These are phyloP conservation scores for Lasiodiplodia gonubiensis DNA, from an alignment of 2,329 filamentous ascomycete species.

Conservation along the genomic window DNA sequence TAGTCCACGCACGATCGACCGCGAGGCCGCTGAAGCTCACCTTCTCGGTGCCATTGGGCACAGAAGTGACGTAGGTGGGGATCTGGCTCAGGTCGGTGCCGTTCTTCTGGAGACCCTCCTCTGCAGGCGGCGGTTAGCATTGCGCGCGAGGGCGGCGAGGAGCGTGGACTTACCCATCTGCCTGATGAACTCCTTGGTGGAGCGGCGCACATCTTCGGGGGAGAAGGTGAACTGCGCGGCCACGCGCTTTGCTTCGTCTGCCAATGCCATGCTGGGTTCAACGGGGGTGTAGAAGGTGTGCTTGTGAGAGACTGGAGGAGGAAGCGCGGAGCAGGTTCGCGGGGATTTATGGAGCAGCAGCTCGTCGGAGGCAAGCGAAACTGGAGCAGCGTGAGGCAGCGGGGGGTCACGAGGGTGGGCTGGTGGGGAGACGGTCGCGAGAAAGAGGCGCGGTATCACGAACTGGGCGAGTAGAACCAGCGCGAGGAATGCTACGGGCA, in stretches of 20 bases:
- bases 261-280: constrained; percentile 56
- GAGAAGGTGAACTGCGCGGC: constrained; percentile 85
- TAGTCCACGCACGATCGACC: constrained; percentile 2
- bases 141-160: constrained; percentile 5
- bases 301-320: constrained; percentile 10
- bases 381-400: not conserved
- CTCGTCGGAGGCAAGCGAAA: not conserved
- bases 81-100: constrained; percentile 90
- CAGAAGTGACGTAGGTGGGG: constrained; percentile 92
- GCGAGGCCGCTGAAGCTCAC: constrained; percentile 52
- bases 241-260: constrained; percentile 77
- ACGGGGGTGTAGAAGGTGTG: constrained; percentile 35
- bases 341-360: constrained; percentile 28
- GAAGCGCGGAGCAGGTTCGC: constrained; percentile 21
- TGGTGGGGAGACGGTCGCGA: constrained; percentile 35
- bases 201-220: constrained; percentile 76
- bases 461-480: constrained; percentile 44
- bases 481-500: constrained; percentile 41
- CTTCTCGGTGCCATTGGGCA: constrained; percentile 98
- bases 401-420: constrained; percentile 23
- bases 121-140: constrained; percentile 50
- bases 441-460: constrained; percentile 45
- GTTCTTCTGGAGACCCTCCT: constrained; percentile 79
- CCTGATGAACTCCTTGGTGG: constrained; percentile 81
- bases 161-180: constrained; percentile 71